Evolutionary conservation across 352 stramenopile genomes (phyloP).

Genomic region (Paralagenidium karlingii): DNA sequence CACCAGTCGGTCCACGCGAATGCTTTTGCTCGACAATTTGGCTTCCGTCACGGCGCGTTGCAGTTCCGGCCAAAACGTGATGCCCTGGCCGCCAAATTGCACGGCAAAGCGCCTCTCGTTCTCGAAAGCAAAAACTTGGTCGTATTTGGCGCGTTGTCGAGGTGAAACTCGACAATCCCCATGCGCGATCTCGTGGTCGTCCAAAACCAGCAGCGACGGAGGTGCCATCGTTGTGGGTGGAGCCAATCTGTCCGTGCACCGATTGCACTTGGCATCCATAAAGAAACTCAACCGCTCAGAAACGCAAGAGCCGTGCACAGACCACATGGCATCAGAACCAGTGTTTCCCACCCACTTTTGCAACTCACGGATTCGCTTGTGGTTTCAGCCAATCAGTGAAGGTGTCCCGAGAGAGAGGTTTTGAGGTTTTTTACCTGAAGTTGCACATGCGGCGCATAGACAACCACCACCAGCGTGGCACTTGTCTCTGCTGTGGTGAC

Average conservation of each 20-base stretch:
- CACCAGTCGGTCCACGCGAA: too few relatives aligned
- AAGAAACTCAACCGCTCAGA: too few relatives aligned
- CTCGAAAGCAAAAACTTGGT: neutral
- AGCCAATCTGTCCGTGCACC: too few relatives aligned
- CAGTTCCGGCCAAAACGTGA: constrained; percentile 53
- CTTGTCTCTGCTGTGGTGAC: neutral
- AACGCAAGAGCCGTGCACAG: too few relatives aligned
- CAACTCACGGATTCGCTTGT: neutral
- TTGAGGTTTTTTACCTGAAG: neutral
- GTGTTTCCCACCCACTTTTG: neutral
- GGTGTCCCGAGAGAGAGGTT: neutral
- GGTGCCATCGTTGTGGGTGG: too few relatives aligned
- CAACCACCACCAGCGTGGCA: neutral
- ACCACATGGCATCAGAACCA: too few relatives aligned
- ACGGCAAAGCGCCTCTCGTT: constrained; percentile 11
- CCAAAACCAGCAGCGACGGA: too few relatives aligned
- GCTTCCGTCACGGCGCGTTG: constrained; percentile 19
- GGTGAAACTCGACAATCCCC: too few relatives aligned
- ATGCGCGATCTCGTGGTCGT: too few relatives aligned
- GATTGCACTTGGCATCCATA: too few relatives aligned
- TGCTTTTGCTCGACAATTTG: constrained; percentile 18
- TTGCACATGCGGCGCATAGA: neutral
- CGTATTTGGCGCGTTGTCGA: too few relatives aligned
- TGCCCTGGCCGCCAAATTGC: constrained; percentile 65
- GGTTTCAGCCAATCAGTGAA: neutral